phyloP scores from a whole-genome alignment of 495 filamentous ascomycete species.

The Aspergillus heteromorphus region DNA sequence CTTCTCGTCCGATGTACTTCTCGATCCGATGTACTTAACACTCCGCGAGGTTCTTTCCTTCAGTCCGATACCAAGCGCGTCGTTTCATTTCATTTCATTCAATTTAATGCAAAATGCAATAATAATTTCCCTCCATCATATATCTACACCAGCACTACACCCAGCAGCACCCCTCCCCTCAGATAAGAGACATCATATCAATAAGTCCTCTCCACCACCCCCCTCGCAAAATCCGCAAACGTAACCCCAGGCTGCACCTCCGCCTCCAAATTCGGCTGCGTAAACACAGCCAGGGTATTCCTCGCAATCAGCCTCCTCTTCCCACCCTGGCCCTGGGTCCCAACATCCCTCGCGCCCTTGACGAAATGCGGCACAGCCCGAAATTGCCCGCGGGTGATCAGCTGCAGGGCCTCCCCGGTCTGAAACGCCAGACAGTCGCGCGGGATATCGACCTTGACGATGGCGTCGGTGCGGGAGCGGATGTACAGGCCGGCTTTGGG shows the following conservation, averaged over 20 bases:
- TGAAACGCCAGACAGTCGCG: slow-evolving; percentile 90
- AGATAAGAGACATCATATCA: slow-evolving; percentile 8
- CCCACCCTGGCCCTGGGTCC: too few relatives aligned
- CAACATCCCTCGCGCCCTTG: slow-evolving; percentile 48
- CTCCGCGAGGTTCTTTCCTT: too few relatives aligned
- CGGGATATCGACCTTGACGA: slow-evolving; percentile 85
- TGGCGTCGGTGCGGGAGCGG: slow-evolving; percentile 68
- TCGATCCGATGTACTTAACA: too few relatives aligned
- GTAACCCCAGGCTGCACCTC: slow-evolving; percentile 67
- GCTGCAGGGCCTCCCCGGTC: slow-evolving; percentile 85
- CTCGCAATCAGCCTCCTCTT: slow-evolving; percentile 58
- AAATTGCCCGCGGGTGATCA: slow-evolving; percentile 84
- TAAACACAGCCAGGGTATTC: slow-evolving; percentile 96
- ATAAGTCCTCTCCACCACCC: slow-evolving; percentile 77
- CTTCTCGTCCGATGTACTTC: too few relatives aligned
- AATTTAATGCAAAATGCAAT: too few relatives aligned
- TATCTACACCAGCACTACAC: too few relatives aligned
- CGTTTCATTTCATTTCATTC: too few relatives aligned
- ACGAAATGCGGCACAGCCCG: slow-evolving; percentile 97
- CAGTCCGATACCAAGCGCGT: too few relatives aligned
- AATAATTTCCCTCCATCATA: too few relatives aligned
- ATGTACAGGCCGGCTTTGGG: slow-evolving; percentile 86
- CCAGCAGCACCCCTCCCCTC: not conserved
- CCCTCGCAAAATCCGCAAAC: slow-evolving; percentile 86
- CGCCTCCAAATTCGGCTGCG: slow-evolving; percentile 89